phyloP scores from a whole-genome alignment of 2,329 filamentous ascomycete species.

The Boeremia lycopersici region DNA sequence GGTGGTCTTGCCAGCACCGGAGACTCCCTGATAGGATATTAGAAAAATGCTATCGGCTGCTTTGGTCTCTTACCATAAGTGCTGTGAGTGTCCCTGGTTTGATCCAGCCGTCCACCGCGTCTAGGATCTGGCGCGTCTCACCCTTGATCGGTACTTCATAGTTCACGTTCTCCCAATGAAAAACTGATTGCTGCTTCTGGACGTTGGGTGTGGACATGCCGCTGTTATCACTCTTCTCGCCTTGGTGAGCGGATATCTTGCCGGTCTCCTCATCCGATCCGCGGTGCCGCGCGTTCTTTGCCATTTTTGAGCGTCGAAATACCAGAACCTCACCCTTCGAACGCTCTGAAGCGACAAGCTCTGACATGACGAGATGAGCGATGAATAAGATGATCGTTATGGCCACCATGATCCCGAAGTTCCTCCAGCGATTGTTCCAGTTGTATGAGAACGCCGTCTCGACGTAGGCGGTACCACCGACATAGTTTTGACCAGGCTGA shows the following conservation, averaged over 20 bases:
- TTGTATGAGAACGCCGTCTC: slow-evolving; percentile 36
- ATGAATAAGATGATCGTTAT: slow-evolving; percentile 67
- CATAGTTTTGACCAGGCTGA: slow-evolving; percentile 40
- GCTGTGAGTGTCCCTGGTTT: slow-evolving; percentile 58
- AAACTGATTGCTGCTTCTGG: slow-evolving; percentile 46
- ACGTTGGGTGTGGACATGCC: slow-evolving; percentile 37
- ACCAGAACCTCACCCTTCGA: slow-evolving; percentile 72
- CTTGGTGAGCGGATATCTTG: slow-evolving; percentile 36
- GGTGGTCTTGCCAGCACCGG: slow-evolving; percentile 87
- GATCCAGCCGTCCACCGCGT: slow-evolving; percentile 60
- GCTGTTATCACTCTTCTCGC: slow-evolving; percentile 34
- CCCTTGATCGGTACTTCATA: slow-evolving; percentile 43
- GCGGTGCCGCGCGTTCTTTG: slow-evolving; percentile 30
- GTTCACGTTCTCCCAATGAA: slow-evolving; percentile 40
- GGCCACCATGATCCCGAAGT: slow-evolving; percentile 69
- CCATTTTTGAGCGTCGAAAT: slow-evolving; percentile 55
- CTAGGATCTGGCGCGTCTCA: slow-evolving; percentile 55
- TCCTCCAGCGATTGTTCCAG: slow-evolving; percentile 55
- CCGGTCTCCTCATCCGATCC: slow-evolving; percentile 45
- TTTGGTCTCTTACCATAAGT: slow-evolving; percentile 46
- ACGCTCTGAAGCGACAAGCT: slow-evolving; percentile 65
- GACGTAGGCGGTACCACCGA: slow-evolving; percentile 45
- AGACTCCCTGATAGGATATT: slow-evolving; percentile 65
- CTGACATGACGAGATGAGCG: slow-evolving; percentile 65
- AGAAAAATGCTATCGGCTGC: neutral